Conservation (phyloP, 148 eudicot genomes). For the Spergularia bocconei region DNA sequence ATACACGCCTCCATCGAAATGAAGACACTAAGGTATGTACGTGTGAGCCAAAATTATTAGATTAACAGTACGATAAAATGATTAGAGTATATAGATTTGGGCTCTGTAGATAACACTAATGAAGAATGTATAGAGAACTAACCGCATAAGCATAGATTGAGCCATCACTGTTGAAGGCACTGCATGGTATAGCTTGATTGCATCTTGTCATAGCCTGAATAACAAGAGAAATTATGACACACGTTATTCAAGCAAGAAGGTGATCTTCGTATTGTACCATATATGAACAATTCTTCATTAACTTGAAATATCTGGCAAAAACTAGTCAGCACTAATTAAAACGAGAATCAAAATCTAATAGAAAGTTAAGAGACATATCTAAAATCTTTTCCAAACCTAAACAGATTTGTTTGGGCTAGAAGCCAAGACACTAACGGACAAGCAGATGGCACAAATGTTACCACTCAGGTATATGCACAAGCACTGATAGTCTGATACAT, state of each 20-base stretch:
- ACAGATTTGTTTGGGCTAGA: not conserved
- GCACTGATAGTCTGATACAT: not conserved
- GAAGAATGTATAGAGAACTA: constrained; percentile 21
- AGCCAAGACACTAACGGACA: not conserved
- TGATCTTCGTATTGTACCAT: not conserved
- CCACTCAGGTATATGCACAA: not conserved
- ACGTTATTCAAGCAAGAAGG: not conserved
- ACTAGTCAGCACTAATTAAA: not conserved
- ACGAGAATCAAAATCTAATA: not conserved
- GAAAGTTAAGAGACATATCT: not conserved
- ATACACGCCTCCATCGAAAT: too few species aligned
- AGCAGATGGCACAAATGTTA: not conserved
- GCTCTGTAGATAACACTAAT: not conserved
- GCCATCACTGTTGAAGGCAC: constrained; percentile 86
- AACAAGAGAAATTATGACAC: not conserved
- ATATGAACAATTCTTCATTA: not conserved
- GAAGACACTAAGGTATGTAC: too few species aligned
- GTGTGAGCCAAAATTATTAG: too few species aligned
- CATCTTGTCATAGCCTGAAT: constrained; percentile 82
- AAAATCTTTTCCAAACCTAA: not conserved
- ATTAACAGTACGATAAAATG: not conserved
- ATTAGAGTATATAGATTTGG: not conserved
- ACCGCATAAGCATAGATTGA: constrained; percentile 88
- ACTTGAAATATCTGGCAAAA: not conserved
- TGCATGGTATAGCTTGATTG: constrained; percentile 78